phyloP scores from a whole-genome alignment of 2,329 filamentous ascomycete genomes.

The Drechslerella stenobrocha region DNA sequence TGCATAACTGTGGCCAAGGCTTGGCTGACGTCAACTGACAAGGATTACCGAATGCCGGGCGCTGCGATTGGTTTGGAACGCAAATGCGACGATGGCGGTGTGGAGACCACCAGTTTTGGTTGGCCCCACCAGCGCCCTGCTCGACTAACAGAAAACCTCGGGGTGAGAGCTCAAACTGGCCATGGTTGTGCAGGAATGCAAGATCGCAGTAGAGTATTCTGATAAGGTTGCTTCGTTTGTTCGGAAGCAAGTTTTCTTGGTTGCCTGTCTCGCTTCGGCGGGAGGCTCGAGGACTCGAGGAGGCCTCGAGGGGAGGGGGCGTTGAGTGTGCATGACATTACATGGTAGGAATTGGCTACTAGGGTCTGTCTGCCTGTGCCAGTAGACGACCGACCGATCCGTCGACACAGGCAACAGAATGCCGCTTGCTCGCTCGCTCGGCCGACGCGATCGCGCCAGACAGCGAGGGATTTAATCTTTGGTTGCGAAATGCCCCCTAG shows the following conservation, averaged over 20 bases:
- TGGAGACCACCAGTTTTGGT: background rate
- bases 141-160: background rate
- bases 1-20: background rate
- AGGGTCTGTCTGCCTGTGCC: too few relatives aligned
- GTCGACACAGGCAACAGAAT: too few relatives aligned
- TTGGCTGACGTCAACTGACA: background rate
- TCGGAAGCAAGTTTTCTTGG: background rate
- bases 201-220: constrained; percentile 1
- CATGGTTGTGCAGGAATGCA: too few relatives aligned
- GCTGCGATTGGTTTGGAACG: background rate
- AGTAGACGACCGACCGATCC: too few relatives aligned
- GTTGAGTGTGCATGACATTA: too few relatives aligned
- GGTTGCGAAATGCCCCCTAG: too few relatives aligned
- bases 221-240: constrained; percentile 5
- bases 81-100: background rate
- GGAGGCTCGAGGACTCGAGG: too few relatives aligned
- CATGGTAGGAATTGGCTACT: too few relatives aligned
- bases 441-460: too few relatives aligned
- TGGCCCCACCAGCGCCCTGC: background rate
- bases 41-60: background rate
- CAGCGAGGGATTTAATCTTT: too few relatives aligned
- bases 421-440: too few relatives aligned
- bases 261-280: constrained; percentile 3
- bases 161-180: background rate
- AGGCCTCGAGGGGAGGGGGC: too few relatives aligned